These are phyloP conservation scores for Colletotrichum sansevieriae DNA, from an alignment of 2,329 filamentous ascomycete genomes.

Conservation along the genomic window DNA sequence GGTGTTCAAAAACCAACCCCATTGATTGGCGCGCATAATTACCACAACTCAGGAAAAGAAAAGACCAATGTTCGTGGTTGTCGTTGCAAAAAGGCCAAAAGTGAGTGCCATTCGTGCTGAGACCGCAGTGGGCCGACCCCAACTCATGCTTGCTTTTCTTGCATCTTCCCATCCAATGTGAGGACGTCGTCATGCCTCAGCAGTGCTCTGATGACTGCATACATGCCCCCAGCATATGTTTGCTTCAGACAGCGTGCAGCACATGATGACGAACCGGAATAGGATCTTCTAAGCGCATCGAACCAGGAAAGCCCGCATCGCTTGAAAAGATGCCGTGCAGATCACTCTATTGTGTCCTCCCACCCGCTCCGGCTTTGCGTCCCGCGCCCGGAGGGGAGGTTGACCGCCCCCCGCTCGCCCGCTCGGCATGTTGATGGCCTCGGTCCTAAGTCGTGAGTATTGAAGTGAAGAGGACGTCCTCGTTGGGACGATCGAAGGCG, in stretches of 20 bases:
- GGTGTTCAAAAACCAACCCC: background rate
- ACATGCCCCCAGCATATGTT: conserved; percentile 1
- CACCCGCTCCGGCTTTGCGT: background rate
- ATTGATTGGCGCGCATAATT: conserved; percentile 7
- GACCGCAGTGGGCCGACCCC: background rate
- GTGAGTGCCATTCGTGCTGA: background rate
- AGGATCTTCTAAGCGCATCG: background rate
- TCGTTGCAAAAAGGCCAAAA: background rate
- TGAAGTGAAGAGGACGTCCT: background rate
- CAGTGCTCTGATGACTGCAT: conserved; percentile 13
- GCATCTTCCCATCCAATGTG: background rate
- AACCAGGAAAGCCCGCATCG: background rate
- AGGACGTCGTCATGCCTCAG: conserved; percentile 25
- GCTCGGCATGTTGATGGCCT: background rate
- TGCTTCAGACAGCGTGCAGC: background rate
- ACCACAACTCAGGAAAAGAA: background rate
- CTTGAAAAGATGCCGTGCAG: conserved; percentile 4
- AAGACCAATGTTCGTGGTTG: background rate
- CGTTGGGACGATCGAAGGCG: background rate
- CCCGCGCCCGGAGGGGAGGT: background rate
- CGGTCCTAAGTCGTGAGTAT: background rate
- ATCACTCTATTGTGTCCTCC: background rate
- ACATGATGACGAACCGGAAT: background rate
- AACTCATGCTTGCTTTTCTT: conserved; percentile 6
- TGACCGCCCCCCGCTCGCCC: conserved; percentile 16